Base-by-base conservation (phyloP, 1,284 basidiomycete genomes). In the Ganoderma lingzhi region DNA sequence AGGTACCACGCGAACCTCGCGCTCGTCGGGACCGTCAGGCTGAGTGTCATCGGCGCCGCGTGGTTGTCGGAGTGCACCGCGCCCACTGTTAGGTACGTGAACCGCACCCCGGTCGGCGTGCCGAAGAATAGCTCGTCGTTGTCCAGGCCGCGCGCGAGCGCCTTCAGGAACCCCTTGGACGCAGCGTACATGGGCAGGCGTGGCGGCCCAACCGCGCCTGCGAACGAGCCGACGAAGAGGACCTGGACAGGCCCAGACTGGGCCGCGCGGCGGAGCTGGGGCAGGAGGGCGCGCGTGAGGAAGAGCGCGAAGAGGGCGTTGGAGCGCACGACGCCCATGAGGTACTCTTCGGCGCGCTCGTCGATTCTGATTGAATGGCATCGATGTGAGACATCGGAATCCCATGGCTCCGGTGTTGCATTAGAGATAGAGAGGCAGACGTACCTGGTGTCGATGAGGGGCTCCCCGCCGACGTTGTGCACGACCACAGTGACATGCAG, bases 211-310 rank as follows among this genome's bases (percentile, higher is more conserved):
- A 75, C 63, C 64, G 76, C 74, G 35, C 60, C 70, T 2, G 75
- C 73, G 51, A 69, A 64, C 19, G 78, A 79, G 62, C 78, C 76
- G 39, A 76, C 67, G 74, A 77, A 77, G 8, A 74, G 66, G 35
- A 77, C 74, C 64, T 73, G 65, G 35, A 75, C 76, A 35, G 78
- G 78, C 6, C 75, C 75, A 35, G 66, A 62, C 60, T 66, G 42
- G 69, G 75, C 72, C 4, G 71, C 59, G 41, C 67, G 66, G 45
- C 78, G 76, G 17, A 79, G 75, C 6, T 70, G 69, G 35, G 78
- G 77, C 41, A 79, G 75, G 62, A 79, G 73, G 9, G 67, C 71
- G 67, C 74, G 78, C 23, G 76, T 77, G 68, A 79, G 75, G 71
- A 76, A 64, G 63, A 76, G 70, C 10, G 77, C 67, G 74, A 78